A percentile compares a stretch with the other conserved stretches of the same genome.
These are phyloP conservation scores for Lobosporangium transversale DNA, from an alignment of 192 early-diverging fungal species.

Conservation along the genomic window DNA sequence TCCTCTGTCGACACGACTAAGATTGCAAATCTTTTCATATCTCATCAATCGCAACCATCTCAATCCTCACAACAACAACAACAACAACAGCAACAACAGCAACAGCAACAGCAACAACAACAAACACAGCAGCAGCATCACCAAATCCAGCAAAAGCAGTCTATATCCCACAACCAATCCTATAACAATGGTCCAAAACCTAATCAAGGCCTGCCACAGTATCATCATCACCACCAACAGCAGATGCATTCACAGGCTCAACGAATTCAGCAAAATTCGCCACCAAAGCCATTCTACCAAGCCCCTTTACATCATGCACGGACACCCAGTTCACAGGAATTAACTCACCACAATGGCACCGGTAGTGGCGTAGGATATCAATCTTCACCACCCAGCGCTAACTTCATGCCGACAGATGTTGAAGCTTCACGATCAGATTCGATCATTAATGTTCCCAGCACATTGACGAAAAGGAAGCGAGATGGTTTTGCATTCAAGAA, in stretches of 20 bases:
- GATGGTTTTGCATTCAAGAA: slow-evolving; percentile 31
- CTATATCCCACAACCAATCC: too few species aligned
- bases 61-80: slow-evolving; percentile 3
- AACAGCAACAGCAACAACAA: slow-evolving; percentile 24
- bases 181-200: too few species aligned
- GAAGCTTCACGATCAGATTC: neutral
- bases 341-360: neutral
- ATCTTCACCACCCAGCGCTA: neutral
- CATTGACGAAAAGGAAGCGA: slow-evolving; percentile 37
- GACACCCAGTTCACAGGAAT: slow-evolving; percentile 29
- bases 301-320: slow-evolving; percentile 11
- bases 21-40: slow-evolving; percentile 43
- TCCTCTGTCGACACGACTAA: slow-evolving; percentile 40
- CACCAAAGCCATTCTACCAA: slow-evolving; percentile 28
- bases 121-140: slow-evolving; percentile 18
- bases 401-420: neutral
- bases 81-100: slow-evolving; percentile 26
- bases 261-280: slow-evolving; percentile 18
- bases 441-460: neutral
- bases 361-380: slow-evolving; percentile 1
- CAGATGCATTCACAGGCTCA: slow-evolving; percentile 20
- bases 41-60: slow-evolving; percentile 7
- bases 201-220: too few species aligned
- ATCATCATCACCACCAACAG: slow-evolving; percentile 22
- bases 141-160: slow-evolving; percentile 5